Conservation (phyloP, 2,329 filamentous ascomycete species). For the Cordyceps cateniannulata region DNA sequence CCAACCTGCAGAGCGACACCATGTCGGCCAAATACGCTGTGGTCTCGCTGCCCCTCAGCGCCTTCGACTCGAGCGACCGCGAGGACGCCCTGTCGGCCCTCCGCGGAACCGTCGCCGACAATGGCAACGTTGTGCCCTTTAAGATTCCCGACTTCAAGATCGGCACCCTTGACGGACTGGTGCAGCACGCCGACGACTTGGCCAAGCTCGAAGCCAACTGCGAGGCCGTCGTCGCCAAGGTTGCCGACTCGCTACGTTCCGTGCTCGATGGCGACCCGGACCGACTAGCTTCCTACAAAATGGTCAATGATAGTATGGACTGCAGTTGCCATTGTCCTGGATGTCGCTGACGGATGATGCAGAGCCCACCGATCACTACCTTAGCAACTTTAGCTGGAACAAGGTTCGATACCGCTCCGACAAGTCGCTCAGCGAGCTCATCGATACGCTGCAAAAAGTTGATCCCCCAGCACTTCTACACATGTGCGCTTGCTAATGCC, state of each 20-base stretch:
- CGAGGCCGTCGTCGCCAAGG: conserved; percentile 77
- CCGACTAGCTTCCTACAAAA: conserved; percentile 80
- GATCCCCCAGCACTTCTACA: not conserved
- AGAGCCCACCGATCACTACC: conserved; percentile 95
- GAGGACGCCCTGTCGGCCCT: conserved; percentile 77
- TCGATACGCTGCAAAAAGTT: conserved; percentile 84
- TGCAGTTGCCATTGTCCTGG: conserved; percentile 10
- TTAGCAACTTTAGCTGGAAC: conserved; percentile 89
- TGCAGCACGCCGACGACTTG: conserved; percentile 93
- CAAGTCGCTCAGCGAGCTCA: conserved; percentile 79
- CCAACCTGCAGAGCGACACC: conserved; percentile 12
- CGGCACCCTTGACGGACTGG: conserved; percentile 87
- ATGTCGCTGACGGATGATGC: conserved; percentile 14
- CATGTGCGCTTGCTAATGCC: conserved; percentile 10
- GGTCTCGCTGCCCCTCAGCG: conserved; percentile 82
- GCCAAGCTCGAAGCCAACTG: conserved; percentile 78
- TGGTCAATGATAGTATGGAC: conserved; percentile 84
- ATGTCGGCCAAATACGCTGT: conserved; percentile 69
- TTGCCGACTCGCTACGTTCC: conserved; percentile 75
- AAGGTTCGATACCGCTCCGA: conserved; percentile 95
- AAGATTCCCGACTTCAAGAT: conserved; percentile 94
- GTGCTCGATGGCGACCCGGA: conserved; percentile 81
- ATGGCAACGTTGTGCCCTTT: conserved; percentile 71
- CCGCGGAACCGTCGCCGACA: conserved; percentile 65
- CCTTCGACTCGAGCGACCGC: conserved; percentile 71